Conservation (phyloP, 2,329 filamentous ascomycete species). For the Colletotrichum paranaense region DNA sequence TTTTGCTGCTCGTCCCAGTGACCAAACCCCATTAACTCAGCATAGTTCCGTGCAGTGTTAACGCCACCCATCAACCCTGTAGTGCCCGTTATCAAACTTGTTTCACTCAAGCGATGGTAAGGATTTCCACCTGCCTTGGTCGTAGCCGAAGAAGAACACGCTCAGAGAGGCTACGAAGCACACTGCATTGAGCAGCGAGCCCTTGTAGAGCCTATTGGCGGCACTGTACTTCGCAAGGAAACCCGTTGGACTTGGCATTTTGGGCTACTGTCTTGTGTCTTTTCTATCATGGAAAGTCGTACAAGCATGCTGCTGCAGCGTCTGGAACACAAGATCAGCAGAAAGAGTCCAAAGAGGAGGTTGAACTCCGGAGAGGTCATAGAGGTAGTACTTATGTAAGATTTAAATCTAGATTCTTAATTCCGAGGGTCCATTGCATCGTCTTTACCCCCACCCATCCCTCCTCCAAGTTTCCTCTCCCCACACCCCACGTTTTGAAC, state of each 20-base stretch:
- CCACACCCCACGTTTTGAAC: neutral
- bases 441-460: neutral
- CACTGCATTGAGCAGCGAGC: conserved; percentile 67
- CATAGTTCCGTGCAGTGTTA: conserved; percentile 73
- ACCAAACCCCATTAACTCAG: conserved; percentile 73
- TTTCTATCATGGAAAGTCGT: too few relatives aligned
- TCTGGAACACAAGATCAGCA: neutral
- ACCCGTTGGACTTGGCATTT: conserved; percentile 6
- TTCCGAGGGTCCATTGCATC: neutral
- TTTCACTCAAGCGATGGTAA: too few relatives aligned
- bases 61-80: conserved; percentile 70
- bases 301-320: neutral
- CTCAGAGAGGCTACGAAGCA: conserved; percentile 73
- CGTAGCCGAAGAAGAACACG: conserved; percentile 76
- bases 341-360: too few relatives aligned
- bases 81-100: too few relatives aligned
- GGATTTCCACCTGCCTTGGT: conserved; percentile 42
- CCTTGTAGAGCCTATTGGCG: conserved; percentile 66
- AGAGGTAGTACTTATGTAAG: neutral
- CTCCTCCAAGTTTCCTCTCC: neutral
- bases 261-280: neutral
- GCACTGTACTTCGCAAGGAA: conserved; percentile 42
- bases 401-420: neutral
- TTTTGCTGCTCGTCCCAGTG: conserved; percentile 61
- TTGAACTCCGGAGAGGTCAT: neutral